These are phyloP conservation scores for Paramarasmius palmivorus DNA, from an alignment of 1,284 basidiomycete genomes.

Conservation along the genomic window DNA sequence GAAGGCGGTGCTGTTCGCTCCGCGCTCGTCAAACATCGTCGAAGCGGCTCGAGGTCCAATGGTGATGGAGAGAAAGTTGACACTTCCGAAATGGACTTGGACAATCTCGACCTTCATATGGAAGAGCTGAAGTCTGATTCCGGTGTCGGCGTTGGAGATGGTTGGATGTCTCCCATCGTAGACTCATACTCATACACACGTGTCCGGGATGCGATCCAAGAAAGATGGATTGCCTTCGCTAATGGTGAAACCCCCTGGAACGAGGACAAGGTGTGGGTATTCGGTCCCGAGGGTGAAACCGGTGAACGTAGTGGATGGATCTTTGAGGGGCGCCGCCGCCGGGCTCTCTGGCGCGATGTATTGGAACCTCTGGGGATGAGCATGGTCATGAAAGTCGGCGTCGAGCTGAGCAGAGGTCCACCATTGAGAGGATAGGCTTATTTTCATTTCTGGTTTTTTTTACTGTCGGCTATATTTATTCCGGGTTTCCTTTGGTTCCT, in stretches of 20 bases:
- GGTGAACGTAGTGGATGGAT: slow-evolving; percentile 59
- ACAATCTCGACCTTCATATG: slow-evolving; percentile 27
- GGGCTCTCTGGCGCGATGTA: slow-evolving; percentile 58
- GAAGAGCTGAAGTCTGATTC: slow-evolving; percentile 11
- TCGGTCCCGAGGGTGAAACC: slow-evolving; percentile 69
- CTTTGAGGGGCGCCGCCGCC: slow-evolving; percentile 50
- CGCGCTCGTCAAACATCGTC: not conserved
- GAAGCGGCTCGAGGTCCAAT: not conserved
- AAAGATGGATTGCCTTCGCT: slow-evolving; percentile 73
- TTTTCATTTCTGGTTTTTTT: not conserved
- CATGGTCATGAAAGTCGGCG: slow-evolving; percentile 68
- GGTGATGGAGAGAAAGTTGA: slow-evolving; percentile 7
- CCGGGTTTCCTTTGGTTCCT: too few species aligned
- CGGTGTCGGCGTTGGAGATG: slow-evolving; percentile 22
- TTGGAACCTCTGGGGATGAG: slow-evolving; percentile 65
- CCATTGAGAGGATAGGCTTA: slow-evolving; percentile 17
- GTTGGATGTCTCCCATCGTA: slow-evolving; percentile 55
- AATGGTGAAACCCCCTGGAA: slow-evolving; percentile 70
- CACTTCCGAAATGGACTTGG: slow-evolving; percentile 18
- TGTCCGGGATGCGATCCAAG: slow-evolving; percentile 68
- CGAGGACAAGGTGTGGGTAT: slow-evolving; percentile 69
- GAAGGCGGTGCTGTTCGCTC: slow-evolving; percentile 13
- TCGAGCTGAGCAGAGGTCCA: slow-evolving; percentile 72
- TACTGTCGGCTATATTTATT: not conserved
- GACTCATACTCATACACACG: slow-evolving; percentile 63